phyloP scores from a whole-genome alignment of 2,329 filamentous ascomycete genomes.

The Zalaria obscura region DNA sequence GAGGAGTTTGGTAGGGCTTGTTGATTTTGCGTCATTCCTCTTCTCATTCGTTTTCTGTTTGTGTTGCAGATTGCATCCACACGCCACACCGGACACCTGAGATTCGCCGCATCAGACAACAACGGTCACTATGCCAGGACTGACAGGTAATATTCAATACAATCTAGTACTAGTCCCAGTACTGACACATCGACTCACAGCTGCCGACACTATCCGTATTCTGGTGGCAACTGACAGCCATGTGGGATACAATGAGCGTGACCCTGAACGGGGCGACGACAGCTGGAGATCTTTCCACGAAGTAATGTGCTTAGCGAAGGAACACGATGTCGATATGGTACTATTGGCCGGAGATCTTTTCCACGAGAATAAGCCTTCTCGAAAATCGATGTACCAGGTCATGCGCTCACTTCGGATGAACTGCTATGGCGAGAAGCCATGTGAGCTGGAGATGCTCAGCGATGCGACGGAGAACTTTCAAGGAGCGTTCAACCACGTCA shows the following conservation, averaged over 20 bases:
- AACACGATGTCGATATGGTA: conserved; percentile 93
- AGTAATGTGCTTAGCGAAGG: conserved; percentile 75
- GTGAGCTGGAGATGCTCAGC: conserved; percentile 85
- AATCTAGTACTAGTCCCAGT: background rate
- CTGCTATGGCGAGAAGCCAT: conserved; percentile 88
- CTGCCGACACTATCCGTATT: conserved; percentile 79
- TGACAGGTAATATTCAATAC: conserved; percentile 5
- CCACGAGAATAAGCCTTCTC: conserved; percentile 93
- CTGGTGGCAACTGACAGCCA: conserved; percentile 93
- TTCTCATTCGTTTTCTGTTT: no score
- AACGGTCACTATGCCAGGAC: conserved; percentile 7
- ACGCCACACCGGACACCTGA: no score
- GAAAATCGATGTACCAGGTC: conserved; percentile 92
- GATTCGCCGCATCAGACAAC: no score
- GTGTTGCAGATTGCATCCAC: no score
- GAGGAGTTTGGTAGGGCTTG: background rate
- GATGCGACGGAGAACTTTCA: conserved; percentile 87
- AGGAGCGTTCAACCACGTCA: conserved; percentile 81
- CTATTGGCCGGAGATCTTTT: conserved; percentile 89
- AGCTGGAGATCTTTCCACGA: conserved; percentile 96
- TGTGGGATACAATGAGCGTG: conserved; percentile 90
- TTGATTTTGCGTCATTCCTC: background rate
- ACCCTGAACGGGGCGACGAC: conserved; percentile 88
- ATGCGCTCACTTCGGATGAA: conserved; percentile 90
- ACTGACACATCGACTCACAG: conserved; percentile 16